Conservation (phyloP, 2,329 filamentous ascomycete genomes). For the Penicillium sp. region DNA sequence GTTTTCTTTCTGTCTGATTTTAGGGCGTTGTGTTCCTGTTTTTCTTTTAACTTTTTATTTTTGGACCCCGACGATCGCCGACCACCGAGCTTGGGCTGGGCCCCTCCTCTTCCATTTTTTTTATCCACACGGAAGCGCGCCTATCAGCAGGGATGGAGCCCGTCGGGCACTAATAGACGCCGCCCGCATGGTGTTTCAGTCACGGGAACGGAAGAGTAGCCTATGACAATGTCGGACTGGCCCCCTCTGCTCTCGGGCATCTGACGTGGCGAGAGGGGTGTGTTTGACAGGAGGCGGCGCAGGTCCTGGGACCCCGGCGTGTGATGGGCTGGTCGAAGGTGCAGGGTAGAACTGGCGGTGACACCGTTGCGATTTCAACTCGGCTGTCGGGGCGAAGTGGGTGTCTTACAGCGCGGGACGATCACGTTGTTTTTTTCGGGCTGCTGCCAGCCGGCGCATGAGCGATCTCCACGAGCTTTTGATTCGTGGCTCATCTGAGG, state of each 20-base stretch:
- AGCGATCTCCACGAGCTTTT: slow-evolving; percentile 6
- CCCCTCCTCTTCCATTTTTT: not conserved
- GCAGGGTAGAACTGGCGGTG: slow-evolving; percentile 6
- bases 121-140: slow-evolving; percentile 27
- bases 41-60: not conserved
- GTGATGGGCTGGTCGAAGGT: slow-evolving; percentile 5
- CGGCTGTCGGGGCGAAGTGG: slow-evolving; percentile 5
- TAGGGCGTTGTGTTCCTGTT: not conserved
- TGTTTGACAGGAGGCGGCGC: slow-evolving; percentile 1
- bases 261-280: slow-evolving; percentile 7
- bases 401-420: slow-evolving; percentile 12
- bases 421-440: slow-evolving; percentile 16
- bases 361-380: slow-evolving; percentile 12
- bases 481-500: slow-evolving; percentile 2
- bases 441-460: slow-evolving; percentile 16
- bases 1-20: not conserved
- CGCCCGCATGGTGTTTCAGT: slow-evolving; percentile 24
- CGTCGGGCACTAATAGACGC: slow-evolving; percentile 28
- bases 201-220: slow-evolving; percentile 22
- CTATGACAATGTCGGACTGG: slow-evolving; percentile 8
- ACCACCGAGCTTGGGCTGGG: not conserved
- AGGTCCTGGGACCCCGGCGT: slow-evolving; percentile 4
- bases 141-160: slow-evolving; percentile 25
- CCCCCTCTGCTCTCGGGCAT: not conserved
- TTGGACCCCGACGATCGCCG: not conserved